Evolutionary conservation across 805 yeast genomes (phyloP), one percentile per base, ranked within the genome.

Genomic region (Candida gorgasii): DNA sequence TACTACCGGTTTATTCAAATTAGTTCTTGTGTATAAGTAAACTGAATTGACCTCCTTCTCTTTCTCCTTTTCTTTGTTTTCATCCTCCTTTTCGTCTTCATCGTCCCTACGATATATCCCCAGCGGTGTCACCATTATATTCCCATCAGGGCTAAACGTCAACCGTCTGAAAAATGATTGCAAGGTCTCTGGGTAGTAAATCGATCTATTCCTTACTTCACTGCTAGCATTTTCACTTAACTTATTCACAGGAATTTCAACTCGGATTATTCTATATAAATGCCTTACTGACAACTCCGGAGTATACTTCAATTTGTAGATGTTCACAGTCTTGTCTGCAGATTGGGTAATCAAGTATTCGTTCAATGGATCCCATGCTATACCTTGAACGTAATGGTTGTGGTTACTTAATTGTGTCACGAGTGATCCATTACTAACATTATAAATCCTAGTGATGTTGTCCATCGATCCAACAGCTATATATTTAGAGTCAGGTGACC

Each of bases 391-490:
- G 53, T 88, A 92, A 61, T 90, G 96, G 36, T 71, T 69, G 62
- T 93, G 98, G 44, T 86, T 88, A 5, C 79, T 78, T 46, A 83
- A 69, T 50, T 80, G 84, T 19, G 70, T 61, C 0, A 84, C 67
- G 50, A 80, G 76, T 22, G 69, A 66, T 0, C 92, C 93, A 2
- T 73, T 73, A 1, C 59, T 54, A 4, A 76, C 78, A 47, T 76
- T 75, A 54, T 82, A 88, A 0, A 92, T 73, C 36, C 96, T 70
- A 8, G 89, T 78, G 6, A 80, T 72, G 54, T 89, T 88, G 63
- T 93, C 98, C 88, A 92, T 89, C 12, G 95, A 83, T 1, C 96
- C 98, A 5, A 93, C 80, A n/a, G 86, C 80, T 20, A 93, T 71
- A 56, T 76, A 84, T 44, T 69, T 72, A 1, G 85, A 80, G 55